Evolutionary conservation across 805 yeast species (phyloP).

Genomic region (Starmerella vaccinii): DNA sequence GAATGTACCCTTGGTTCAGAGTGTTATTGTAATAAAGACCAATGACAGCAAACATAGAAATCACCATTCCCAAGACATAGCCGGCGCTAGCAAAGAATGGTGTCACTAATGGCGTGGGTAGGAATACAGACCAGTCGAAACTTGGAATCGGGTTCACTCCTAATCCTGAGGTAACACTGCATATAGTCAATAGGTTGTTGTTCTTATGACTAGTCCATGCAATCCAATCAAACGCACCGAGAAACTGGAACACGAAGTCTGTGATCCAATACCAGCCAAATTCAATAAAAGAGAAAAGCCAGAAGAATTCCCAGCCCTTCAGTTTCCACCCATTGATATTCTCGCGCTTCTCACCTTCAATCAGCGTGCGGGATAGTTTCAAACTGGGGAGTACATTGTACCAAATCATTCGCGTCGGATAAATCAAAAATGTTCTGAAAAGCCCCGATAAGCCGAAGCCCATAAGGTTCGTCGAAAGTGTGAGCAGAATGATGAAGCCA

Average conservation of each 20-base stretch:
- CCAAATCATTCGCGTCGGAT: slow-evolving; percentile 47
- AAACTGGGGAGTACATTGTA: slow-evolving; percentile 41
- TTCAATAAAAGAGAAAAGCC: slow-evolving; percentile 35
- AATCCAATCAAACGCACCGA: slow-evolving; percentile 54
- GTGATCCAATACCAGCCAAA: slow-evolving; percentile 61
- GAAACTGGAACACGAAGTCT: slow-evolving; percentile 51
- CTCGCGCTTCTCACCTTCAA: slow-evolving; percentile 18
- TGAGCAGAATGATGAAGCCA: slow-evolving; percentile 46
- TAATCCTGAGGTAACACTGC: slow-evolving; percentile 40
- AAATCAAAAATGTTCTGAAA: slow-evolving; percentile 48
- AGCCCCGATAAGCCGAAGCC: slow-evolving; percentile 62
- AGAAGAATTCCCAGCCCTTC: slow-evolving; percentile 42
- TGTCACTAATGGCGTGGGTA: slow-evolving; percentile 30
- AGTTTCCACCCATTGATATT: slow-evolving; percentile 50
- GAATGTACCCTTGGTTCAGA: slow-evolving; percentile 44
- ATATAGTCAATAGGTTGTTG: slow-evolving; percentile 39
- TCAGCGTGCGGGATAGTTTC: slow-evolving; percentile 41
- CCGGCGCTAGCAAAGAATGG: slow-evolving; percentile 37
- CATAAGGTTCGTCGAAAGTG: slow-evolving; percentile 48
- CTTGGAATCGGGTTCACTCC: slow-evolving; percentile 47
- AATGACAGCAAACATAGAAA: slow-evolving; percentile 29
- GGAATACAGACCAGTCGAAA: slow-evolving; percentile 39
- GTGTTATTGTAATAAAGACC: slow-evolving; percentile 38
- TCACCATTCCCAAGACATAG: slow-evolving; percentile 31
- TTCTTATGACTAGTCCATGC: slow-evolving; percentile 49